Base-by-base conservation (phyloP, 805 yeast species). In the Suhomyces prunicola region DNA sequence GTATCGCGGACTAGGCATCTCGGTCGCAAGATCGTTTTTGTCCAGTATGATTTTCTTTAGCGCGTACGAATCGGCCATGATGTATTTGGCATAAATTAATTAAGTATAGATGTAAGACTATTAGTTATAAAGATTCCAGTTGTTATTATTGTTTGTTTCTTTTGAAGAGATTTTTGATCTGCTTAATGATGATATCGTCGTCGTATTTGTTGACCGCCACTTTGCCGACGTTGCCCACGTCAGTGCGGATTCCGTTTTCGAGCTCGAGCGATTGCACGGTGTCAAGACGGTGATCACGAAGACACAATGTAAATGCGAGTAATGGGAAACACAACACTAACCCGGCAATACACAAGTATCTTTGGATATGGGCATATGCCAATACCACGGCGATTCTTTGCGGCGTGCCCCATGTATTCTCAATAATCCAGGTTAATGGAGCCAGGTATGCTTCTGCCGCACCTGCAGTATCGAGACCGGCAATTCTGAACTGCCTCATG, bases 1-100 rank as follows among this genome's bases (percentile, higher is more conserved):
- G 79, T 90, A 88, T 68, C 75, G 90, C 49, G 96, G 96, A 0
- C 71, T 90, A 44, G 89, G 90, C 1, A 88, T 90, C 26, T 86
- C 92, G 10, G 72, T 87, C 26, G 72, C 85, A 8, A 77, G 96
- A 55, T 85, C 94, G 0, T 81, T 90, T 49, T 61, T 87, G 51
- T 87, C 85, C 12, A 90, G 90, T 55, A 80, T 87, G 80, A 84
- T 85, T 6, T 88, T 90, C 65, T 90, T 90, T 68, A 79, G 90
- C 35, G 70, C 81, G 13, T 90, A 81, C 69, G 96, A 89, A 67
- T 79, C 77, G 57, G 67, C 86, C 50, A 84, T 88, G 90, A 73
- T 74, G 47, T 76, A 81, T 57, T 65, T 85, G 47, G 47, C 48
- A 3, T 51, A 24, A 24, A 27, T 12, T 26, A 26, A 24, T 44